phyloP scores from a whole-genome alignment of 2,329 filamentous ascomycete genomes.

The Trichoderma afroharzianum region DNA sequence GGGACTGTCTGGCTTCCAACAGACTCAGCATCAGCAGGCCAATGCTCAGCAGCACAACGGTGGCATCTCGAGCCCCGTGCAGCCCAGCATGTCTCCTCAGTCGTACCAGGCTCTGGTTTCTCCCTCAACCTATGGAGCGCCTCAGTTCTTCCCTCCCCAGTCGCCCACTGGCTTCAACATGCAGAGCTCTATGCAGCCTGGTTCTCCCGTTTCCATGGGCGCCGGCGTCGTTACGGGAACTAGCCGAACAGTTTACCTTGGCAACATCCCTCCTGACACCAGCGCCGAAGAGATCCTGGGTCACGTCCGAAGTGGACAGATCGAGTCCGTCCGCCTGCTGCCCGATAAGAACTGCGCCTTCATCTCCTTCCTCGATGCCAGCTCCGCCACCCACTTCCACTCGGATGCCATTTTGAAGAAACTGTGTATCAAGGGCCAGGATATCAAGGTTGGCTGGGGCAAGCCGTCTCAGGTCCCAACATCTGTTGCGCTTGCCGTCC shows the following conservation, averaged over 20 bases:
- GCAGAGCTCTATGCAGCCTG: conserved; percentile 57
- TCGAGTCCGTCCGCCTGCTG: conserved; percentile 94
- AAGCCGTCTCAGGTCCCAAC: conserved; percentile 98
- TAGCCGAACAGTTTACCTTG: conserved; percentile 93
- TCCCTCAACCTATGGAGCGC: conserved; percentile 75
- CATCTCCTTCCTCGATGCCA: conserved; percentile 97
- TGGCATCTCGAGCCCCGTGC: conserved; percentile 69
- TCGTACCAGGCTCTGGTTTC: conserved; percentile 83
- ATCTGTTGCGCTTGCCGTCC: conserved; percentile 92
- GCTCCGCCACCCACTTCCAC: conserved; percentile 97
- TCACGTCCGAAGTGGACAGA: conserved; percentile 94
- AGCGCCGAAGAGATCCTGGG: conserved; percentile 93
- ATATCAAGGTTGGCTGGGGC: conserved; percentile 99
- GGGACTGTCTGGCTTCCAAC: conserved; percentile 73
- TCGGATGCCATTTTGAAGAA: conserved; percentile 99
- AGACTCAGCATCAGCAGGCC: conserved; percentile 50
- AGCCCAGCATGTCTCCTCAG: conserved; percentile 74
- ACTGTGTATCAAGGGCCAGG: conserved; percentile 95
- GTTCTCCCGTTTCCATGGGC: conserved; percentile 70
- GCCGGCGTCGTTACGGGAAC: conserved; percentile 84
- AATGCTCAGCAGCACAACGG: conserved; percentile 54
- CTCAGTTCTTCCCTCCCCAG: conserved; percentile 83
- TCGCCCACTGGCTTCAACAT: conserved; percentile 76
- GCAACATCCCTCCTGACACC: conserved; percentile 98
- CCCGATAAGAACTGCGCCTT: conserved; percentile 99